A percentile compares a stretch with the other conserved stretches of the same genome.
Conservation (phyloP, 768 basidiomycete species). For the Steccherinum ochraceum region DNA sequence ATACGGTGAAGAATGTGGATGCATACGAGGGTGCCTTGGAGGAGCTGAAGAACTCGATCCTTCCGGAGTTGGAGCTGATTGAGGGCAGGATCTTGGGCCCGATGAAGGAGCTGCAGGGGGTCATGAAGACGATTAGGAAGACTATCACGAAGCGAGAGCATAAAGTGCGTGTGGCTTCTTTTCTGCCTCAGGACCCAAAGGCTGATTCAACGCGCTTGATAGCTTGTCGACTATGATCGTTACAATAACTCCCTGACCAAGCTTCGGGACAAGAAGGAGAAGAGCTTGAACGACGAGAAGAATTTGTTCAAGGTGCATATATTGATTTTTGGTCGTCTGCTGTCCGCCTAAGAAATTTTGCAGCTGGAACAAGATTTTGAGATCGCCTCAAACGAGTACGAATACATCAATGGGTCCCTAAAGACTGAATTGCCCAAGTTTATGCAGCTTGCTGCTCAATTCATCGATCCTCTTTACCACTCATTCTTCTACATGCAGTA, state of each 20-base stretch:
- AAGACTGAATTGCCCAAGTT: slow-evolving; percentile 94
- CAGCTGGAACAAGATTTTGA: slow-evolving; percentile 97
- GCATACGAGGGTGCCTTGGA: slow-evolving; percentile 71
- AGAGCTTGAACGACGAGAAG: slow-evolving; percentile 93
- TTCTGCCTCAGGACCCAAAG: background rate
- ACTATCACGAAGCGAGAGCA: slow-evolving; percentile 95
- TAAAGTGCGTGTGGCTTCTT: slow-evolving; percentile 52
- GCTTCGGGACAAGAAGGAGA: slow-evolving; percentile 97
- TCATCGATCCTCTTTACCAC: slow-evolving; percentile 96
- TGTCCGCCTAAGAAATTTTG: background rate
- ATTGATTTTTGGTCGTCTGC: background rate
- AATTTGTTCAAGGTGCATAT: slow-evolving; percentile 82
- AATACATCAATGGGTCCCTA: slow-evolving; percentile 83
- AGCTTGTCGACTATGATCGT: slow-evolving; percentile 92
- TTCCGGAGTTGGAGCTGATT: slow-evolving; percentile 92
- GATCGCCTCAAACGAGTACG: slow-evolving; percentile 85
- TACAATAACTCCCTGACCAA: slow-evolving; percentile 95
- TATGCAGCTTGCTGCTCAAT: slow-evolving; percentile 78
- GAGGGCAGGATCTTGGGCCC: slow-evolving; percentile 81
- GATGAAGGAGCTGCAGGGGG: slow-evolving; percentile 79
- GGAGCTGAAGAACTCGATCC: slow-evolving; percentile 70
- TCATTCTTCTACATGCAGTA: slow-evolving; percentile 99
- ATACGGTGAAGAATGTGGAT: slow-evolving; percentile 74
- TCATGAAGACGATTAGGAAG: slow-evolving; percentile 89
- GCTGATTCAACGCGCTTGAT: background rate